Evolutionary conservation across 2,329 filamentous ascomycete species (phyloP).

Genomic region (Xylogone sp.): DNA sequence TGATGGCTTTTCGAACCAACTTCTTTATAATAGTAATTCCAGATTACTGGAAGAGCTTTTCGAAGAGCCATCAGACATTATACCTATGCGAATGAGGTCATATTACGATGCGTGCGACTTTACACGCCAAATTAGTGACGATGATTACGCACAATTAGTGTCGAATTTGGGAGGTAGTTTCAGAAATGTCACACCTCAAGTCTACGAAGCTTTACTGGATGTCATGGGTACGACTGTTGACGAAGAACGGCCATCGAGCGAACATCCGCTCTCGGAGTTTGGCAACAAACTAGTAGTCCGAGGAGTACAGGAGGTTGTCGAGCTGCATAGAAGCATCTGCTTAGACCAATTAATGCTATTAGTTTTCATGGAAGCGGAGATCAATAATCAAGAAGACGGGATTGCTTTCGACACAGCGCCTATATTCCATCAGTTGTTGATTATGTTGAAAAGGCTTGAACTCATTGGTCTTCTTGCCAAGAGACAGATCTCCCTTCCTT

Average conservation of each 20-base stretch:
- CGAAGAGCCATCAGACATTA: conserved; percentile 65
- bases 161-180: conserved; percentile 64
- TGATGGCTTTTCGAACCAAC: conserved; percentile 64
- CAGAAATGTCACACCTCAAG: conserved; percentile 50
- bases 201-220: conserved; percentile 50
- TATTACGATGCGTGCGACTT: conserved; percentile 80
- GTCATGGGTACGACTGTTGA: conserved; percentile 39
- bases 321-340: conserved; percentile 68
- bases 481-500: conserved; percentile 51
- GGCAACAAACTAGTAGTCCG: conserved; percentile 72
- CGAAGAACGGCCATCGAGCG: conserved; percentile 20
- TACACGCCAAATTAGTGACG: conserved; percentile 74
- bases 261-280: conserved; percentile 63
- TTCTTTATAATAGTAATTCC: conserved; percentile 63
- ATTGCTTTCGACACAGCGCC: conserved; percentile 65
- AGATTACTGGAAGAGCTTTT: conserved; percentile 71
- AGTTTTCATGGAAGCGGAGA: conserved; percentile 81
- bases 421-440: conserved; percentile 67
- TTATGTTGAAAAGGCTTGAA: conserved; percentile 69
- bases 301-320: conserved; percentile 74
- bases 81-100: conserved; percentile 69
- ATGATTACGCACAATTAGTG: conserved; percentile 69
- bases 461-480: conserved; percentile 67
- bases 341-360: conserved; percentile 80
- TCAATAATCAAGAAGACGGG: conserved; percentile 68